Evolutionary conservation across 2,329 filamentous ascomycete species (phyloP).

Genomic region (Trichoderma sp.): DNA sequence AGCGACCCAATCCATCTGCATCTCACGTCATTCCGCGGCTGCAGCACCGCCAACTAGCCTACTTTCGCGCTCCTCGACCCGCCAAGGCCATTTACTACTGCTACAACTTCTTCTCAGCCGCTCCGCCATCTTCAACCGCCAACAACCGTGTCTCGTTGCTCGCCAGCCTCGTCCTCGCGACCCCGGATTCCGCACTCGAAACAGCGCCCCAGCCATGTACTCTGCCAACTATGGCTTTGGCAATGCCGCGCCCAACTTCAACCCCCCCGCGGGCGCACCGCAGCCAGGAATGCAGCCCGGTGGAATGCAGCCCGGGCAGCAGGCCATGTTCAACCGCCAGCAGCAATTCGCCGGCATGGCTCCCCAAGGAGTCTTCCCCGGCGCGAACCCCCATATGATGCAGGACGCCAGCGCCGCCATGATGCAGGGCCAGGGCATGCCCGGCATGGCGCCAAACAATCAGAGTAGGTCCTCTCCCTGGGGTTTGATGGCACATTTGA

Average conservation of each 20-base stretch:
- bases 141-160: conserved; percentile 9
- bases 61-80: conserved; percentile 21
- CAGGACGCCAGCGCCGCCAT: conserved; percentile 57
- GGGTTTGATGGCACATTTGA: neutral
- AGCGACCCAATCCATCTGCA: neutral
- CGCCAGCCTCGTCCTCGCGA: neutral
- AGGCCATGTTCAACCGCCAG: conserved; percentile 61
- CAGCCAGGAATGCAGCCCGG: conserved; percentile 42
- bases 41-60: conserved; percentile 5
- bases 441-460: conserved; percentile 60
- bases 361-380: conserved; percentile 53
- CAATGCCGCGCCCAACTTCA: conserved; percentile 55
- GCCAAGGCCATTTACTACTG: conserved; percentile 1
- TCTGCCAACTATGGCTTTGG: conserved; percentile 57
- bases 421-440: conserved; percentile 64
- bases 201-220: conserved; percentile 50
- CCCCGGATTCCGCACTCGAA: neutral
- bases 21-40: conserved; percentile 23
- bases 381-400: conserved; percentile 59
- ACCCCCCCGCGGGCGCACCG: conserved; percentile 49
- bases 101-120: conserved; percentile 14
- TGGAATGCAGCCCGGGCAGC: conserved; percentile 45
- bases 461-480: conserved; percentile 55
- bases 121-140: neutral
- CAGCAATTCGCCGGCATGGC: conserved; percentile 59